Base-by-base conservation (phyloP, 345 rosid genomes). In the Populus alba region DNA sequence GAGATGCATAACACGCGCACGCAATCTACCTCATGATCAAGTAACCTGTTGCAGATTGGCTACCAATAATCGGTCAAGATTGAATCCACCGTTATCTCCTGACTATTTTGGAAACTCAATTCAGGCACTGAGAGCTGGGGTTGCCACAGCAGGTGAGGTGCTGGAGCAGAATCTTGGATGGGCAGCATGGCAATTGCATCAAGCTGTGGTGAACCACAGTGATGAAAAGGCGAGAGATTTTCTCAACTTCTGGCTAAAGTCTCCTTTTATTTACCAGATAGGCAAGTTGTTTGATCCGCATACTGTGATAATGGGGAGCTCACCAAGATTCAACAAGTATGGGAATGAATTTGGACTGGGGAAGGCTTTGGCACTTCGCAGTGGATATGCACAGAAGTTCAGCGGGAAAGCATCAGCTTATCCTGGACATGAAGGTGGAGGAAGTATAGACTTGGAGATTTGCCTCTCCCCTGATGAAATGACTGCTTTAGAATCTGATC, bases 261-360 rank as follows among this genome's bases (percentile, higher is more conserved):
- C 80, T 2, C 97, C 89, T 0, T 62, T 6, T 1, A n/a, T 91
- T 37, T 89, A 84, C 83, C 85, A 83, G 13, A 29, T 91, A 2
- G 88, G 43, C 12, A 77, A 70, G 66, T 16, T 78, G 70, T 91
- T 92, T 66, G 94, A 89, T 75, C 91, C 89, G 0, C 8, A 70
- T 49, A 91, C 89, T 43, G 81, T 92, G 77, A 80, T 90, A 93
- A 86, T 91, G 84, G 97, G 97, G 75, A 90, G 98, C 79, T 94
- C 97, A 0, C 97, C 97, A 5, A 83, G 95, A 80, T 94, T 94
- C 79, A 63, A 94, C 77, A 92, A 81, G 85, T 94, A 92, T 3
- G 97, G 97, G 23, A 80, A 73, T 65, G 92, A 92, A 45, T 94
- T 94, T 69, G 98, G 97, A 59, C 61, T 92, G 85, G 97, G 97